Base-by-base conservation (phyloP, 305 asterid genomes). In the Andrographis paniculata region DNA sequence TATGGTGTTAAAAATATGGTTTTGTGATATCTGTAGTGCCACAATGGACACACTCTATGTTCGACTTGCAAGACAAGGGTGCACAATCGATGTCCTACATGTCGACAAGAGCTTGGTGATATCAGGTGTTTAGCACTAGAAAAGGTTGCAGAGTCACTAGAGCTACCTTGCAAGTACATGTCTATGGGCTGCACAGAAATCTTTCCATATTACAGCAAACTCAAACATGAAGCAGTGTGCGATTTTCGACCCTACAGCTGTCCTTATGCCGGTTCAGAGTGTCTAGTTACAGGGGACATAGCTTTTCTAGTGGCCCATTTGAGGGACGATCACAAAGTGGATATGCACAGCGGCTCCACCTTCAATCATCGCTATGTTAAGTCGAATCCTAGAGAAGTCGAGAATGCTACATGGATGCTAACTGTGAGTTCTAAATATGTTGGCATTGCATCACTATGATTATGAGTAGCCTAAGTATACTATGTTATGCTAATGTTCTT, bases 201-300 rank as follows among this genome's bases (percentile, higher is more conserved):
- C 62, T 80, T 67, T 59, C 89, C 93, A 2, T 84, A 78, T 64
- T 84, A 76, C 86, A 74, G 66, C 82, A 80, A 84, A 77, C 74
- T 80, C 41, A 84, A 84, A 63, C 95, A 84, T 17, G 87, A 84
- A 61, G 75, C 87, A 11, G 82, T 71, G 39, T 84, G 95, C 65
- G 7, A 66, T 14, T 84, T 68, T 54, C 78, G 95, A 67, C 95
- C 95, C 45, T 84, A 76, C 36, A 84, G 43, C 57, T 84, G 93
- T 49, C 93, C 93, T 19, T 80, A 80, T 60, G 93, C 93, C n/a
- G 93, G 93, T 8, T 78, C 93, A n/a, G 89, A 84, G 54, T 80
- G 95, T 70, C 53, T 82, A 0, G 82, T 68, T 50, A 48, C 69
- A 45, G 95, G 93, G 21, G 95, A 84, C 59, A 81, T 84, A 55